phyloP scores from a whole-genome alignment of 305 asterid species.

The Fraxinus ornus region DNA sequence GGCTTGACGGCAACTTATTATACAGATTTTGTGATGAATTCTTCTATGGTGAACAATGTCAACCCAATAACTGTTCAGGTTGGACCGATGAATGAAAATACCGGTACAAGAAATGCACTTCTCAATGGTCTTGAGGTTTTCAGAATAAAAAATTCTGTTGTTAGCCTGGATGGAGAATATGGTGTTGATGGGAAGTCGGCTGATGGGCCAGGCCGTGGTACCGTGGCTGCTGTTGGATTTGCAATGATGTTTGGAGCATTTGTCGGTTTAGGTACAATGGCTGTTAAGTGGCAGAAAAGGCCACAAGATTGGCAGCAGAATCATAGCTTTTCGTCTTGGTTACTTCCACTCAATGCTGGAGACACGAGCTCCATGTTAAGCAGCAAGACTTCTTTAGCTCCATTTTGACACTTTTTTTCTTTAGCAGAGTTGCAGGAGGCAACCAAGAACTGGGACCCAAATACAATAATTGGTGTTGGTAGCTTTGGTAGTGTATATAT shows the following conservation, averaged over 20 bases:
- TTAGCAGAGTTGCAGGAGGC: too few relatives aligned
- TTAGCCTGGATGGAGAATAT: constrained; percentile 70
- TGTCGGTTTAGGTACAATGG: constrained; percentile 84
- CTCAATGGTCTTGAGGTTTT: constrained; percentile 80
- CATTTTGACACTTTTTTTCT: too few relatives aligned
- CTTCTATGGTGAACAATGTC: constrained; percentile 44
- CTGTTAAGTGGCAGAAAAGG: constrained; percentile 87
- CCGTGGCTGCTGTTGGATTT: constrained; percentile 86
- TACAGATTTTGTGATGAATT: constrained; percentile 69
- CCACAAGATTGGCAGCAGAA: constrained; percentile 84
- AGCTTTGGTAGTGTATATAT: too few relatives aligned
- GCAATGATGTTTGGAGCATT: constrained; percentile 98
- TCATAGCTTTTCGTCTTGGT: constrained; percentile 86
- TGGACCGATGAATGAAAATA: constrained; percentile 63
- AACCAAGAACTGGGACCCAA: too few relatives aligned
- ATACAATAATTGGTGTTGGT: too few relatives aligned
- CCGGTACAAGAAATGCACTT: constrained; percentile 65
- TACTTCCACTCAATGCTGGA: constrained; percentile 81
- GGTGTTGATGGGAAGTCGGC: constrained; percentile 47
- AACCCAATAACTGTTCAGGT: constrained; percentile 64
- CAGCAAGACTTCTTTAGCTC: too few relatives aligned
- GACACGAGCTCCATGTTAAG: constrained; percentile 65
- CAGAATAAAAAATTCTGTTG: constrained; percentile 75
- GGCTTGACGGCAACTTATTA: constrained; percentile 60
- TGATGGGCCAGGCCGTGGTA: constrained; percentile 36